Conservation (phyloP, 306 rosid genomes). For the Dalbergia cultrata region DNA sequence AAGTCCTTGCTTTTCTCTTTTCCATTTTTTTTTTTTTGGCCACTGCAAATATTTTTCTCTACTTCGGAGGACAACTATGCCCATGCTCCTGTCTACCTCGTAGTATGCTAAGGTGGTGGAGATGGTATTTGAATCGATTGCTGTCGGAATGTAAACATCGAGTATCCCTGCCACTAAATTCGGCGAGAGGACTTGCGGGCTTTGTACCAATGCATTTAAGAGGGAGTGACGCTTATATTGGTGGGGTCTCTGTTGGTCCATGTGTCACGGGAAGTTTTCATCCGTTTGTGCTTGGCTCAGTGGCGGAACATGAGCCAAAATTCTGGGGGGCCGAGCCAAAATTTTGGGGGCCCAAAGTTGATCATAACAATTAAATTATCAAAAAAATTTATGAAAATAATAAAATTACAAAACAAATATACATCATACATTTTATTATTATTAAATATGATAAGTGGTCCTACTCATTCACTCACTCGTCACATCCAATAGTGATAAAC, state of each 20-base stretch:
- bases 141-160: conserved; percentile 62
- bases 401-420: no score
- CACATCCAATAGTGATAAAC: no score
- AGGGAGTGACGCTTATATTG: conserved; percentile 48
- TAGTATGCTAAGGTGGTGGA: conserved; percentile 47
- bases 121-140: conserved; percentile 48
- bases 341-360: no score
- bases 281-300: conserved; percentile 52
- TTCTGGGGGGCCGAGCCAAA: no score
- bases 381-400: no score
- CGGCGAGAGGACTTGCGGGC: conserved; percentile 63
- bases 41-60: conserved; percentile 47
- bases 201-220: conserved; percentile 54
- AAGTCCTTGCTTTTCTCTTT: conserved; percentile 23
- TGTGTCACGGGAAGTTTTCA: conserved; percentile 75
- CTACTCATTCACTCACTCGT: no score
- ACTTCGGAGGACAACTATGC: conserved; percentile 42
- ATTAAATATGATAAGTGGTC: no score
- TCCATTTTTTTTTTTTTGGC: conserved; percentile 33
- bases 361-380: no score
- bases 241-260: conserved; percentile 79
- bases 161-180: conserved; percentile 69
- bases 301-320: no score
- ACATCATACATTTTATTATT: no score
- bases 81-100: conserved; percentile 56